Conservation (phyloP, 2,329 filamentous ascomycete species). For the Calonectria henricotiae region DNA sequence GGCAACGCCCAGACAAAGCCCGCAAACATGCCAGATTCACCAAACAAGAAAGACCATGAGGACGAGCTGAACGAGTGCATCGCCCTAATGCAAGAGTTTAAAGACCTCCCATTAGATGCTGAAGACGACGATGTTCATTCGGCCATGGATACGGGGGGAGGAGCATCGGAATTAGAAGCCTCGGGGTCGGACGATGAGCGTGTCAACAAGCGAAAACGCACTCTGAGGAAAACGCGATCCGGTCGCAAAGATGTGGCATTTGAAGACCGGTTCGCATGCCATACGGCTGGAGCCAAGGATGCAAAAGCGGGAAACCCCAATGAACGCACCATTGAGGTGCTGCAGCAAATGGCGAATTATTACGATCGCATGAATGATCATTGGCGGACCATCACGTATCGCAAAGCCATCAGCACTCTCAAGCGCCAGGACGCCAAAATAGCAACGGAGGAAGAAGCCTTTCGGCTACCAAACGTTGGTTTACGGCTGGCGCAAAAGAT, state of each 20-base stretch:
- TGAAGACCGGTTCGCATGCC: slow-evolving; percentile 71
- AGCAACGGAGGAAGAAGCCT: slow-evolving; percentile 79
- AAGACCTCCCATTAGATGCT: slow-evolving; percentile 71
- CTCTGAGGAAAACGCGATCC: slow-evolving; percentile 44
- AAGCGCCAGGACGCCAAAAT: slow-evolving; percentile 77
- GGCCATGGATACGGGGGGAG: slow-evolving; percentile 39
- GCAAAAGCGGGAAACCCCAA: slow-evolving; percentile 77
- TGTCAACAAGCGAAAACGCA: slow-evolving; percentile 38
- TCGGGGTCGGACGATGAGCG: slow-evolving; percentile 50
- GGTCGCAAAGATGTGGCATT: slow-evolving; percentile 56
- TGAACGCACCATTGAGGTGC: slow-evolving; percentile 79
- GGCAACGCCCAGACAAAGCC: neutral
- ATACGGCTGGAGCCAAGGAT: slow-evolving; percentile 67
- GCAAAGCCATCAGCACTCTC: slow-evolving; percentile 82
- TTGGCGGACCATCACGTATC: slow-evolving; percentile 84
- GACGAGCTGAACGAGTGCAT: slow-evolving; percentile 79
- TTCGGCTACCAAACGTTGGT: slow-evolving; percentile 79
- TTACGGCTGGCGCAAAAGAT: slow-evolving; percentile 85
- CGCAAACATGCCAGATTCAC: neutral
- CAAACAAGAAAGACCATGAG: slow-evolving; percentile 29
- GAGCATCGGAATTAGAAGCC: slow-evolving; percentile 37
- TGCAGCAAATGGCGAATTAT: slow-evolving; percentile 85
- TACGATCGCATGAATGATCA: slow-evolving; percentile 83
- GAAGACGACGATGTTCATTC: slow-evolving; percentile 65
- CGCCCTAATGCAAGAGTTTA: slow-evolving; percentile 72